Evolutionary conservation across 441 rosid species (phyloP).

Genomic region (Corymbia calophylla): DNA sequence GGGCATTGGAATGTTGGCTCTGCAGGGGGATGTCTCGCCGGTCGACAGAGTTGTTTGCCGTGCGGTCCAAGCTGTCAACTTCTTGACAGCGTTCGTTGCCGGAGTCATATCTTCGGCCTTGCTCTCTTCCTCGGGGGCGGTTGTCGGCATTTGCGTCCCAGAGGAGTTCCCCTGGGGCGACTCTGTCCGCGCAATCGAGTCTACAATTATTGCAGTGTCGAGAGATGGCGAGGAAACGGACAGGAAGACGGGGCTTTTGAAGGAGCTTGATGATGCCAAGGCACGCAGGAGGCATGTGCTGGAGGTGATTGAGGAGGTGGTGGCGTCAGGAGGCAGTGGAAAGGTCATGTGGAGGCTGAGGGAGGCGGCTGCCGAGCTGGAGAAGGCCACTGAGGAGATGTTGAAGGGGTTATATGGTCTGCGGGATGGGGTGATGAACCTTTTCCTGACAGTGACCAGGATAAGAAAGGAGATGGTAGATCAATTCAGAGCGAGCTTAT

Average conservation of each 20-base stretch:
- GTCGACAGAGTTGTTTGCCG: not conserved
- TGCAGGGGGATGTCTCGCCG: not conserved
- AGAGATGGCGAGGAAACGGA: not conserved
- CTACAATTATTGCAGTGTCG: not conserved
- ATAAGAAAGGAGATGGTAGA: slow-evolving; percentile 2
- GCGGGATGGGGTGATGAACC: not conserved
- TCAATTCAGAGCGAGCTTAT: not conserved
- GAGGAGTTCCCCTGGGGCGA: slow-evolving; percentile 9
- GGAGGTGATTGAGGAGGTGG: not conserved
- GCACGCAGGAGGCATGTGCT: not conserved
- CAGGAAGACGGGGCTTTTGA: not conserved
- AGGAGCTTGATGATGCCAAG: not conserved
- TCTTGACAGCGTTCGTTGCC: not conserved
- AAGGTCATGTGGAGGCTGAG: not conserved
- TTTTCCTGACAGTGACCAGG: not conserved
- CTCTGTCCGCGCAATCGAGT: not conserved
- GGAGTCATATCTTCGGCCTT: not conserved
- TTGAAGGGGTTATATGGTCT: not conserved
- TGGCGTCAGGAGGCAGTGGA: not conserved
- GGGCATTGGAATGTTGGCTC: not conserved
- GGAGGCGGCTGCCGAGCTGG: not conserved
- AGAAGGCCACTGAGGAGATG: not conserved
- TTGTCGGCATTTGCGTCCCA: not conserved
- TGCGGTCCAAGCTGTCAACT: not conserved
- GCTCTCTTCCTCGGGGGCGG: not conserved